Conservation (phyloP, 192 early-diverging fungal genomes). For the Coemansia sp. region DNA sequence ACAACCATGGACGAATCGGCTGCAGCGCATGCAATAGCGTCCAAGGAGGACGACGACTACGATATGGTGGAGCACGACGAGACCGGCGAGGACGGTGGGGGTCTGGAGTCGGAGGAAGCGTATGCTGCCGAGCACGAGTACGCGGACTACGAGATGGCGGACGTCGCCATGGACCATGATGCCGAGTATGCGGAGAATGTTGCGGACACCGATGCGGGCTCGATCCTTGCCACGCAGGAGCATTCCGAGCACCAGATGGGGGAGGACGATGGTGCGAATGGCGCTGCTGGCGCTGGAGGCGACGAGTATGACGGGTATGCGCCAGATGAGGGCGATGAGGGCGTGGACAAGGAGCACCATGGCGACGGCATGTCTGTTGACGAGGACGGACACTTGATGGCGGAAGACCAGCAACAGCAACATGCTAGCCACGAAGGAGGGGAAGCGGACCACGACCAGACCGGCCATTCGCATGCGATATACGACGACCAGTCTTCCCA, state of each 20-base stretch:
- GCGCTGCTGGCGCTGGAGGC: neutral
- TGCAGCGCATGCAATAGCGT: neutral
- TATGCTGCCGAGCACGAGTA: conserved; percentile 39
- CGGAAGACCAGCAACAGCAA: conserved; percentile 13
- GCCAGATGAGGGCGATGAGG: conserved; percentile 1
- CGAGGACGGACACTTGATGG: conserved; percentile 11
- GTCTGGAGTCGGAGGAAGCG: conserved; percentile 4
- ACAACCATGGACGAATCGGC: conserved; percentile 4
- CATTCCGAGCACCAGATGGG: conserved; percentile 31
- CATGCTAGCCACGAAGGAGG: neutral
- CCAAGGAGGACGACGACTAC: conserved; percentile 16
- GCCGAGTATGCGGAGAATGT: conserved; percentile 27
- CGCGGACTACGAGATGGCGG: conserved; percentile 33
- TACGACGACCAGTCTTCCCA: conserved; percentile 32
- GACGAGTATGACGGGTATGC: conserved; percentile 13
- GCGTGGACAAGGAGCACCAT: conserved; percentile 6
- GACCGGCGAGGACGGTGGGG: neutral
- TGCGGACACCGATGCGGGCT: conserved; percentile 25
- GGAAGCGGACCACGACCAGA: conserved; percentile 4
- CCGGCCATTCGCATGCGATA: conserved; percentile 12
- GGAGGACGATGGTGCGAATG: conserved; percentile 5
- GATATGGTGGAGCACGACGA: conserved; percentile 25
- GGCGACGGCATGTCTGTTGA: conserved; percentile 18
- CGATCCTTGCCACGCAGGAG: conserved; percentile 42
- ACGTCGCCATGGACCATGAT: conserved; percentile 23